Conservation (phyloP, 208 protist genomes). For the Crithidia bombi region DNA sequence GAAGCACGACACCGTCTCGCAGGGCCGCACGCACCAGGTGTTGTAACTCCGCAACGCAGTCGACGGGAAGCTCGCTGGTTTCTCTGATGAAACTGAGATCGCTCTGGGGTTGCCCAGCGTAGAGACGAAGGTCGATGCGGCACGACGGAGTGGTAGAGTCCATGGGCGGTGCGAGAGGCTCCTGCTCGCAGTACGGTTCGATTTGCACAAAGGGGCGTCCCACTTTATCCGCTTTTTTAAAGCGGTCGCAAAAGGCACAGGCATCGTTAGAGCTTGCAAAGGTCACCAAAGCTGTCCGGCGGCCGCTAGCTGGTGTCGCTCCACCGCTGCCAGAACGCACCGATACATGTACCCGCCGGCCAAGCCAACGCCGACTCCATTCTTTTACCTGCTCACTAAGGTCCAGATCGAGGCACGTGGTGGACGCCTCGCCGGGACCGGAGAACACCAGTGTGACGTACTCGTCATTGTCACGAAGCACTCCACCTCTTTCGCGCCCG, state of each 20-base stretch:
- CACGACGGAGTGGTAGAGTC: background rate
- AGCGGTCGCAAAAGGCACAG: background rate
- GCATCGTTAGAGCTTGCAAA: slow-evolving; percentile 7
- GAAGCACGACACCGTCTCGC: background rate
- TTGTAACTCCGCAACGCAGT: slow-evolving; percentile 1
- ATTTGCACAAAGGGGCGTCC: background rate
- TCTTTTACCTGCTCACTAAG: slow-evolving; percentile 10
- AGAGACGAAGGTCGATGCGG: slow-evolving; percentile 9
- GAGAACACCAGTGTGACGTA: slow-evolving; percentile 21
- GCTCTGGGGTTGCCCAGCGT: slow-evolving; percentile 1
- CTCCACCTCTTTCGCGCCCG: slow-evolving; percentile 7
- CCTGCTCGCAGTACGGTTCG: slow-evolving; percentile 16
- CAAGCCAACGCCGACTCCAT: slow-evolving; percentile 10
- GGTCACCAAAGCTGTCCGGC: slow-evolving; percentile 8
- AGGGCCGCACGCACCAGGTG: slow-evolving; percentile 4
- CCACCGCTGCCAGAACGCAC: slow-evolving; percentile 13
- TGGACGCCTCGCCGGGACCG: background rate
- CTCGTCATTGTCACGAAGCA: slow-evolving; percentile 16
- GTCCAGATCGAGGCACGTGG: slow-evolving; percentile 12
- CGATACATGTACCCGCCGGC: background rate
- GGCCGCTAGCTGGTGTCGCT: slow-evolving; percentile 1
- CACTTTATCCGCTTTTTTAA: background rate
- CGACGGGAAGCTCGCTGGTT: background rate
- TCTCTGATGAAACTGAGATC: background rate
- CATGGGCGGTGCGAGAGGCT: slow-evolving; percentile 2